phyloP scores from a whole-genome alignment of 306 rosid genomes.

The Hippophae rhamnoides region DNA sequence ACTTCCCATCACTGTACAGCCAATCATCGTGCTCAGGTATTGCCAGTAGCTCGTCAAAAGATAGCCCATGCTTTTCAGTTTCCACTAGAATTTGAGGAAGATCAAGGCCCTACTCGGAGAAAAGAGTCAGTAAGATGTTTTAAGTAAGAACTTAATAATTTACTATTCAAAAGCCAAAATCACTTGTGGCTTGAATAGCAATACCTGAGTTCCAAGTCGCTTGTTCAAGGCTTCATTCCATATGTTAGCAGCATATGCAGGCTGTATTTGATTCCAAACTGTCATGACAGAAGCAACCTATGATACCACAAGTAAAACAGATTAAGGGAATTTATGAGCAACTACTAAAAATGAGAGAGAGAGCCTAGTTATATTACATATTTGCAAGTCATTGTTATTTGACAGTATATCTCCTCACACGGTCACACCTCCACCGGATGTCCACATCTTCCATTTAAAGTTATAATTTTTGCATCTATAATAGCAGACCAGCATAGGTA shows the following conservation, averaged over 20 bases:
- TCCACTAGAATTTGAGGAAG: constrained; percentile 78
- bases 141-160: neutral
- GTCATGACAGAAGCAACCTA: constrained; percentile 98
- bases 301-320: constrained; percentile 19
- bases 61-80: constrained; percentile 72
- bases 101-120: constrained; percentile 51
- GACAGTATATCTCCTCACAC: too few species aligned
- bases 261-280: constrained; percentile 83
- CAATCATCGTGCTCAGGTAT: constrained; percentile 92
- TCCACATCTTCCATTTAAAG: too few species aligned
- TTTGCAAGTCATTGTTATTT: too few species aligned
- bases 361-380: neutral
- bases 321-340: neutral
- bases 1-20: constrained; percentile 80
- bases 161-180: neutral
- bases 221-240: constrained; percentile 99
- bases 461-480: too few species aligned
- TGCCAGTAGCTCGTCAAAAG: constrained; percentile 75
- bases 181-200: neutral
- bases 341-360: neutral
- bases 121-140: constrained; percentile 9
- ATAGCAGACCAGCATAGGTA: too few species aligned
- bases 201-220: constrained; percentile 77
- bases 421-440: too few species aligned
- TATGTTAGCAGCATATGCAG: constrained; percentile 80